Evolutionary conservation across 179 eudicot species (phyloP), one percentile per base, ranked within the genome.

Genomic region (Dionaea muscipula): DNA sequence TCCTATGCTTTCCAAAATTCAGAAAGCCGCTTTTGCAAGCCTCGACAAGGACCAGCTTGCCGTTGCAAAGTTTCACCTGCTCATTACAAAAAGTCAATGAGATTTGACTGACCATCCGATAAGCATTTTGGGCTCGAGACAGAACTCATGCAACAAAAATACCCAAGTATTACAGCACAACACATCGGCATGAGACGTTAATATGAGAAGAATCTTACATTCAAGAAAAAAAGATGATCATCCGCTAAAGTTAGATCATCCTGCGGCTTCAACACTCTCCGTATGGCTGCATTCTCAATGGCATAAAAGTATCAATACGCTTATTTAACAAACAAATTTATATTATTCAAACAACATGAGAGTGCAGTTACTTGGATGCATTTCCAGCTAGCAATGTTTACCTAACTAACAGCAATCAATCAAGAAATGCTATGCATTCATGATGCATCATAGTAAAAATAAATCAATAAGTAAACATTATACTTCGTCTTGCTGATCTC

Each of bases 51-150:
- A 80, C 67, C 72, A 81, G 59, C 72, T 93, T 93, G 53, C 99
- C 99, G 73, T 85, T 89, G 80, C 95, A 85, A 57, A 89, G 81
- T 68, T 93, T 93, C 61, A 85, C 85, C 99, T 93, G 79, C 63
- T 41, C 53, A 67, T 47, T 36, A 15, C 25, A 26, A 36, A 49
- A n/a, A 14, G 47, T 52, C 26, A 63, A 43, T 54, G 52, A 60
- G 52, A 54, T 27, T n/a, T n/a, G 7, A 19, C 22, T 43, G 19
- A 15, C 7, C 6, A 43, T 43, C 21, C 8, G 8, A 43, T 17
- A 43, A 4, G 44, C 18, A 39, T 14, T 39, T 14, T 39, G n/a
- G 16, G 13, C 17, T 13, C n/a, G 18, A 39, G 10, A 18, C 35
- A 43, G 47, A 20, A 43, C 21, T 15, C 21, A 19, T 43, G 44